Base-by-base conservation (phyloP, 768 basidiomycete species). In the Fomitopsis serialis region DNA sequence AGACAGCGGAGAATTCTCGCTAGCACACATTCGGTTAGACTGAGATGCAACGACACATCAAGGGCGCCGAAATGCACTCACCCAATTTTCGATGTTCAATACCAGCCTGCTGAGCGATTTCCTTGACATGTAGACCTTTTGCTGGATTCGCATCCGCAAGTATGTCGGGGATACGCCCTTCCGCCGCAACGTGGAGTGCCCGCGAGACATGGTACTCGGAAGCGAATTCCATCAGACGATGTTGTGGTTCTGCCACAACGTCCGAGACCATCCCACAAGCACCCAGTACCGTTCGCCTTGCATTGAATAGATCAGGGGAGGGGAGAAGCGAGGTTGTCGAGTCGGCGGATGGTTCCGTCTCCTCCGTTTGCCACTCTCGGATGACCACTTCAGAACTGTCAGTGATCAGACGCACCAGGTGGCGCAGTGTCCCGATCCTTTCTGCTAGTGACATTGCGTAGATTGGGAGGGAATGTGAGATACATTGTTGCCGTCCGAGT, bases 221-320 rank as follows among this genome's bases (percentile, higher is more conserved):
- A 19, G 48, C 35, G 23, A 55, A 22, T 32, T 50, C 50, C 36
- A 45, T 52, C 49, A 55, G 24, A 17, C 54, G 54, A 35, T 19
- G 32, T n/a, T 37, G 48, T 0, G 54, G 54, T 23, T 51, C 54
- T 34, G 44, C 43, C 7, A 50, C 43, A 13, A 54, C 22, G 42
- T 54, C 54, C 10, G 34, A n/a, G 13, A 25, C 23, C 54, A 54
- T 47, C 12, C 50, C 50, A 35, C 42, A 44, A 11, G 42, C 50
- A 21, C 50, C 50, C n/a, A 52, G 15, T 5, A 52, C 19, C 3
- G 29, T 44, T 19, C 50, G 22, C 2, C 43, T 13, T 21, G 36
- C 53, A 6, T 54, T 19, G 27, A 24, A 43, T 2, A 54, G 37
- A 11, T 17, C 37, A 13, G 24, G 17, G 2, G 53, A 54, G 8